Conservation (phyloP, 129 eudicot species). For the Escallonia herrerae region DNA sequence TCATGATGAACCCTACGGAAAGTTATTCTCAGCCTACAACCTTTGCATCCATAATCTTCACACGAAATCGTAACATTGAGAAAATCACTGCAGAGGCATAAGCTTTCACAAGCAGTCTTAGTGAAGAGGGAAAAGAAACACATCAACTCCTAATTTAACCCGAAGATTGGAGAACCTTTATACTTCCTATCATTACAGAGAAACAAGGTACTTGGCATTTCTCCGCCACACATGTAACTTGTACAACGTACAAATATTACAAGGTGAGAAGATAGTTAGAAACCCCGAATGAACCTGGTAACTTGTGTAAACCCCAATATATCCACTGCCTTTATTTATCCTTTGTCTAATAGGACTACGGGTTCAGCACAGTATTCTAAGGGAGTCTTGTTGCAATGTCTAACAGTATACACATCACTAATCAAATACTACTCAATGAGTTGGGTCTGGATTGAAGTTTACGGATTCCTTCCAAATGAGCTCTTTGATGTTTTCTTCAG, state of each 20-base stretch:
- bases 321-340: constrained; percentile 14
- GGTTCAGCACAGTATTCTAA: constrained; percentile 19
- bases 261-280: not conserved
- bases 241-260: constrained; percentile 12
- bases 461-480: constrained; percentile 64
- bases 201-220: too few species aligned
- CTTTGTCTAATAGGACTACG: constrained; percentile 12
- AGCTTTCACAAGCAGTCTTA: too few species aligned
- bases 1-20: too few species aligned
- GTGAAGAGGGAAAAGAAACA: too few species aligned
- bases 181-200: too few species aligned
- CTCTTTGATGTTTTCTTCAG: constrained; percentile 59
- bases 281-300: not conserved
- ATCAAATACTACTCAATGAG: constrained; percentile 29
- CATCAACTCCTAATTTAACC: too few species aligned
- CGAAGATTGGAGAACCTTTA: too few species aligned
- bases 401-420: constrained; percentile 19
- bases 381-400: constrained; percentile 26
- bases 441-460: constrained; percentile 51
- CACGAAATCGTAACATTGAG: too few species aligned
- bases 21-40: too few species aligned
- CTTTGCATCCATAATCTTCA: too few species aligned
- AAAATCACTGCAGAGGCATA: too few species aligned
- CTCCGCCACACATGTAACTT: not conserved
- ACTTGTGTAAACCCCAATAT: constrained; percentile 1